phyloP scores from a whole-genome alignment of 306 rosid species.

The Arachis stenosperma region DNA sequence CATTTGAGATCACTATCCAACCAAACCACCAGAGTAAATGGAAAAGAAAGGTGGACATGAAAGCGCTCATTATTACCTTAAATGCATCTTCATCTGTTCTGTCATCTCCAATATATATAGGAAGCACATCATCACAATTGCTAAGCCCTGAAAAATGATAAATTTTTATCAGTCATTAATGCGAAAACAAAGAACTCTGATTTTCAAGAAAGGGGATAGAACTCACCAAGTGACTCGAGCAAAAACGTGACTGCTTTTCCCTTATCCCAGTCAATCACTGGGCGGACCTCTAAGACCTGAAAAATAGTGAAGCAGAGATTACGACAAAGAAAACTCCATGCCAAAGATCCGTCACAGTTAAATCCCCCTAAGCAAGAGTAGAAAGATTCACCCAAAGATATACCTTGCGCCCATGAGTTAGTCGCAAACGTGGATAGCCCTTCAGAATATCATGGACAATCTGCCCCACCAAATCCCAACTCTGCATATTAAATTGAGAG shows the following conservation, averaged over 20 bases:
- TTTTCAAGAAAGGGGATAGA: constrained; percentile 1
- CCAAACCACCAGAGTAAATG: background rate
- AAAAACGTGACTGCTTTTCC: constrained; percentile 96
- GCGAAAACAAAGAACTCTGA: constrained; percentile 28
- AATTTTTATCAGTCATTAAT: constrained; percentile 37
- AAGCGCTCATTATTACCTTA: constrained; percentile 54
- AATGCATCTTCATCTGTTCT: constrained; percentile 97
- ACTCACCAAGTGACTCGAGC: constrained; percentile 91
- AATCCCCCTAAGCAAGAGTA: background rate
- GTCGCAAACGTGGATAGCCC: constrained; percentile 65
- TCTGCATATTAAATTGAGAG: constrained; percentile 48
- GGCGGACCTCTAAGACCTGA: constrained; percentile 97
- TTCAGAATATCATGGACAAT: constrained; percentile 67
- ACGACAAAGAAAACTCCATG: background rate
- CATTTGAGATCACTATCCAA: constrained; percentile 16
- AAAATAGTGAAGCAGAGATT: constrained; percentile 11
- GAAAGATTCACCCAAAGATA: constrained; percentile 19
- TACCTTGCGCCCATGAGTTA: constrained; percentile 98
- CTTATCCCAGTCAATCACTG: constrained; percentile 91
- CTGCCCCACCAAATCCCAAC: constrained; percentile 70
- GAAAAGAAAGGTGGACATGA: background rate
- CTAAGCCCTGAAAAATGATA: constrained; percentile 57
- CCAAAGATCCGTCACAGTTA: background rate
- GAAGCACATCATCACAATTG: constrained; percentile 82
- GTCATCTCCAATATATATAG: constrained; percentile 93